Conservation (phyloP, 257 asterid genomes). For the Primulina eburnea region DNA sequence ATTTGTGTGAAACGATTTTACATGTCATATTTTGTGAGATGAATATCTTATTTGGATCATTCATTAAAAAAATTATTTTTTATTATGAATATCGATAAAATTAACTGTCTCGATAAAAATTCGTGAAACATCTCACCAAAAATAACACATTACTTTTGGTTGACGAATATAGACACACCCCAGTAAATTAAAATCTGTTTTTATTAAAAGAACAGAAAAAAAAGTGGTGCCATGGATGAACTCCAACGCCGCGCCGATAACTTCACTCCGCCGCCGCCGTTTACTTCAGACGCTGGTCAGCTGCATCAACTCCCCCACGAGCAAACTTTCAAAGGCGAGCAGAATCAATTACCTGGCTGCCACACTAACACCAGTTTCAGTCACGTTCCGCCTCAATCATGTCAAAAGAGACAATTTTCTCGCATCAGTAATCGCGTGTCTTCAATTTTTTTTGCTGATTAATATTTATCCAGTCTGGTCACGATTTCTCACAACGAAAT, state of each 20-base stretch:
- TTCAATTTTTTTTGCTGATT: neutral
- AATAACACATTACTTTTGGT: no score
- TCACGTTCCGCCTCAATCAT: slow-evolving; percentile 31
- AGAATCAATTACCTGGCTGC: slow-evolving; percentile 24
- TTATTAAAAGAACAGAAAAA: no score
- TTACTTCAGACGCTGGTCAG: slow-evolving; percentile 28
- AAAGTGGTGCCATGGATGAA: slow-evolving; percentile 11
- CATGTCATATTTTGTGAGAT: no score
- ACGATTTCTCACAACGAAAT: slow-evolving; percentile 5
- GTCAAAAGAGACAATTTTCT: slow-evolving; percentile 41
- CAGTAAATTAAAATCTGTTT: no score
- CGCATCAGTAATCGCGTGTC: slow-evolving; percentile 29
- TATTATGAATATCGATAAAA: no score
- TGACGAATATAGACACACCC: no score
- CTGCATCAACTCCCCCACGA: slow-evolving; percentile 29
- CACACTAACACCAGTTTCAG: slow-evolving; percentile 24
- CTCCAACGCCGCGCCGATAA: slow-evolving; percentile 32
- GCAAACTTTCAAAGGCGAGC: slow-evolving; percentile 33
- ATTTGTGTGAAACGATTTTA: no score
- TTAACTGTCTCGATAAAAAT: no score
- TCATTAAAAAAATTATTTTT: no score
- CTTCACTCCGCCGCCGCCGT: slow-evolving; percentile 33
- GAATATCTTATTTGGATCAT: no score
- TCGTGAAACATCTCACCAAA: no score
- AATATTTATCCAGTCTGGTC: neutral